Base-by-base conservation (phyloP, 2,329 filamentous ascomycete species). In the Metarhizium humberi region DNA sequence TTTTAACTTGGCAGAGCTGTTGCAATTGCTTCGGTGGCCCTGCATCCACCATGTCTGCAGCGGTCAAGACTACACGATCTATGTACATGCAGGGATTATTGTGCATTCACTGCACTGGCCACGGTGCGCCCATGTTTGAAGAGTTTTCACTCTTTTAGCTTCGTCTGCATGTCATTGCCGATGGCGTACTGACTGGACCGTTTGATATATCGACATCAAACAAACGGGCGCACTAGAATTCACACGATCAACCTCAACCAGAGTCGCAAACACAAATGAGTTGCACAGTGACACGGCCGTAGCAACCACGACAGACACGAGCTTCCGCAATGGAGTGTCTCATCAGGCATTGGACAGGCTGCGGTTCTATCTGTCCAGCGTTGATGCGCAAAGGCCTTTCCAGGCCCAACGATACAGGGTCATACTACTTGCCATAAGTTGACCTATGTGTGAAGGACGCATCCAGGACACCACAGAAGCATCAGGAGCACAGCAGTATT, bases 301-400 rank as follows among this genome's bases (percentile, higher is more conserved):
- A 20, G 48, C 30, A 34, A 38, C 8, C 53, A 55, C 53, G 47
- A 48, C 53, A 55, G 53, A 55, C 48, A 55, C 47, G 53, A 55
- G 53, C n/a, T 45, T 10, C 14, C n/a, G 8, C 42, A 7, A 20
- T 20, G 42, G n/a, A 45, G 42, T 20, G n/a, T 45, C 42, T 13
- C 16, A 38, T 53, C 49, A 47, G 10, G 43, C 20, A 50, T 16
- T 34, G 30, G 32, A 29, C 48, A 16, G 38, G 5, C 38, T 40
- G 38, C 14, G 38, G 38, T 34, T 40, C 38, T 40, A 40, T 40
- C 38, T 40, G 38, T 11, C 38, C 4, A 2, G 38, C 38, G 13
- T 40, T 14, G 11, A 40, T 16, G 13, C 14, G 38, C 13, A 16
- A 40, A 16, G 38, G 14, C 38, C 13, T 16, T 40, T 40, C 38